Evolutionary conservation across 306 rosid species (phyloP).

Genomic region (Castanopsis chinensis): DNA sequence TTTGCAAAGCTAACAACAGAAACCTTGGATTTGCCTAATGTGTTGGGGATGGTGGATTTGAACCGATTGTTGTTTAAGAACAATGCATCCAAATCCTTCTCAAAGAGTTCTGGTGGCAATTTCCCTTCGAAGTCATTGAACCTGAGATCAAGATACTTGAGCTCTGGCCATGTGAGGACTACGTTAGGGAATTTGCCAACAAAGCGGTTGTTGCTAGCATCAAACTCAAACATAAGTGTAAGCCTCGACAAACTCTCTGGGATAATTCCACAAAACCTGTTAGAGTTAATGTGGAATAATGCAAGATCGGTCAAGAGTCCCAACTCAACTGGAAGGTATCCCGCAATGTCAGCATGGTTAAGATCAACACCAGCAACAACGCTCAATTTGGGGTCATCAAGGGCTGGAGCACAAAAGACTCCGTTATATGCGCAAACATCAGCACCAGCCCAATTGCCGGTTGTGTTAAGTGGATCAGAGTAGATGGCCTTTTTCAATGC

Average conservation of each 20-base stretch:
- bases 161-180: slow-evolving; percentile 30
- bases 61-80: slow-evolving; percentile 41
- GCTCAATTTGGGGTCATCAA: slow-evolving; percentile 31
- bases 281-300: slow-evolving; percentile 51
- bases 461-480: slow-evolving; percentile 41
- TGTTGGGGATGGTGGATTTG: slow-evolving; percentile 27
- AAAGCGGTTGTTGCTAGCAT: slow-evolving; percentile 49
- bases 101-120: slow-evolving; percentile 30
- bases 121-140: slow-evolving; percentile 48
- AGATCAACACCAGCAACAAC: slow-evolving; percentile 56
- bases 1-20: slow-evolving; percentile 59
- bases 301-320: slow-evolving; percentile 37
- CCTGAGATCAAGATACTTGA: slow-evolving; percentile 43
- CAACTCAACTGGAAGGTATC: slow-evolving; percentile 38
- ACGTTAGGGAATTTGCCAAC: slow-evolving; percentile 44
- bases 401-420: slow-evolving; percentile 46
- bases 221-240: slow-evolving; percentile 39
- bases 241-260: slow-evolving; percentile 31
- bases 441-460: slow-evolving; percentile 39
- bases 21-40: slow-evolving; percentile 50
- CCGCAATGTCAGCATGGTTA: slow-evolving; percentile 48
- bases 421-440: slow-evolving; percentile 56
- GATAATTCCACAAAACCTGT: slow-evolving; percentile 52
- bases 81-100: slow-evolving; percentile 29
- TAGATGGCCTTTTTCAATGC: slow-evolving; percentile 43